phyloP scores from a whole-genome alignment of 2,329 filamentous ascomycete species.

The Cercospora sp. region DNA sequence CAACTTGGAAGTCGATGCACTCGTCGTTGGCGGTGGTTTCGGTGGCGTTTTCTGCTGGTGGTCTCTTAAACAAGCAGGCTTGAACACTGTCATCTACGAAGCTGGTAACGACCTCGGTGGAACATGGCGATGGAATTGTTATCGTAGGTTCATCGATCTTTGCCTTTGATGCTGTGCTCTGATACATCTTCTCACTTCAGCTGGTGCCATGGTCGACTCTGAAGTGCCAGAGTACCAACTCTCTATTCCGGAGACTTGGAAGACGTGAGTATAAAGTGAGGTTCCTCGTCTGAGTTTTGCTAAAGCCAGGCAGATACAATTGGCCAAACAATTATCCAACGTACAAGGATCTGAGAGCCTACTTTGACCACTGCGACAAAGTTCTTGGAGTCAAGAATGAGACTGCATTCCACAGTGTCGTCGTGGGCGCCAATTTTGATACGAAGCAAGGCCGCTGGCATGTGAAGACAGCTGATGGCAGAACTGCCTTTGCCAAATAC shows the following conservation, averaged over 20 bases:
- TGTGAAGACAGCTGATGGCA: conserved; percentile 55
- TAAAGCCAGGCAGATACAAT: conserved; percentile 17
- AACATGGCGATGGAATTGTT: conserved; percentile 51
- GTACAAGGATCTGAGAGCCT: conserved; percentile 51
- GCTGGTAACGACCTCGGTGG: conserved; percentile 41
- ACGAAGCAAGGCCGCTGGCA: conserved; percentile 51
- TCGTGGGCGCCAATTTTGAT: conserved; percentile 56
- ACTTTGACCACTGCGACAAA: conserved; percentile 63
- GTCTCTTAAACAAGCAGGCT: conserved; percentile 25
- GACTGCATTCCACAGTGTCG: conserved; percentile 53
- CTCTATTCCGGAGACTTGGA: conserved; percentile 47
- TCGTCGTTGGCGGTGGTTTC: conserved; percentile 45
- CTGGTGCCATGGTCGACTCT: conserved; percentile 49
- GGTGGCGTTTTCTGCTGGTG: conserved; percentile 47
- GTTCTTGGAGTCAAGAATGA: conserved; percentile 58
- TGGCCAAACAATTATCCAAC: conserved; percentile 29
- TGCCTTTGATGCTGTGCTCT: background rate
- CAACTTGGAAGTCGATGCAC: conserved; percentile 31
- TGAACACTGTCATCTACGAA: conserved; percentile 40
- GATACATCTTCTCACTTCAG: conserved; percentile 32
- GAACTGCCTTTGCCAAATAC: conserved; percentile 53
- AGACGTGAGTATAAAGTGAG: conserved; percentile 43
- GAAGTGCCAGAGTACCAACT: conserved; percentile 51
- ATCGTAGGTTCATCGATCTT: conserved; percentile 37
- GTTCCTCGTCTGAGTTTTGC: background rate